Conservation (phyloP, 345 rosid genomes). For the Clausena lansium region DNA sequence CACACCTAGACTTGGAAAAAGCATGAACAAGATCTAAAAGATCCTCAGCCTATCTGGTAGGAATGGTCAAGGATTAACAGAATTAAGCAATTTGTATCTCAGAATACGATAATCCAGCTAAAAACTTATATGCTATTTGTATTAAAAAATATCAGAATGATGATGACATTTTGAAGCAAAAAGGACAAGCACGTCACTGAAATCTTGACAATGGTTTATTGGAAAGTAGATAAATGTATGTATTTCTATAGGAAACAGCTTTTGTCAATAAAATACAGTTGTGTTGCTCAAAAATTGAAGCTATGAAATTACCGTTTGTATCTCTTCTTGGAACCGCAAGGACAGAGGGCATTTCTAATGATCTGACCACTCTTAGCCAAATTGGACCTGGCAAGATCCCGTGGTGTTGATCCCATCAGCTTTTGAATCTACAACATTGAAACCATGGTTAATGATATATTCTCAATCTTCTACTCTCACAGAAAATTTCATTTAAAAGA, state of each 20-base stretch:
- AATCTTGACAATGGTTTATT: neutral
- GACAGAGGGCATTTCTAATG: conserved; percentile 90
- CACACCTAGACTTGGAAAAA: neutral
- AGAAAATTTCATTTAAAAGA: neutral
- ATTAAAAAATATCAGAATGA: neutral
- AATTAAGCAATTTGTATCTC: neutral
- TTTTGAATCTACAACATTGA: conserved; percentile 63
- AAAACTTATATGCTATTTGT: neutral
- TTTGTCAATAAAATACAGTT: neutral
- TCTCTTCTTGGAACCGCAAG: conserved; percentile 96
- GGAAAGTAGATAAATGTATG: neutral
- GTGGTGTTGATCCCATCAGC: conserved; percentile 82
- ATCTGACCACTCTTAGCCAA: conserved; percentile 88
- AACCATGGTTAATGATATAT: conserved; percentile 1
- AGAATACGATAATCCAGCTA: neutral
- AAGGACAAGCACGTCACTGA: neutral
- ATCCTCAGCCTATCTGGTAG: neutral
- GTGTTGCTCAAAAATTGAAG: neutral
- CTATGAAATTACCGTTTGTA: conserved; percentile 63
- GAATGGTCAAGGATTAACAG: neutral
- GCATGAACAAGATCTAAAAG: neutral
- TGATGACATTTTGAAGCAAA: neutral
- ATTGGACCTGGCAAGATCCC: conserved; percentile 81
- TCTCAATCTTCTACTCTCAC: neutral
- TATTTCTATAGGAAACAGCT: neutral